A percentile compares a stretch with the other conserved stretches of the same genome.
phyloP scores from a whole-genome alignment of 192 early-diverging fungal species.

The Coemansia sp. region DNA sequence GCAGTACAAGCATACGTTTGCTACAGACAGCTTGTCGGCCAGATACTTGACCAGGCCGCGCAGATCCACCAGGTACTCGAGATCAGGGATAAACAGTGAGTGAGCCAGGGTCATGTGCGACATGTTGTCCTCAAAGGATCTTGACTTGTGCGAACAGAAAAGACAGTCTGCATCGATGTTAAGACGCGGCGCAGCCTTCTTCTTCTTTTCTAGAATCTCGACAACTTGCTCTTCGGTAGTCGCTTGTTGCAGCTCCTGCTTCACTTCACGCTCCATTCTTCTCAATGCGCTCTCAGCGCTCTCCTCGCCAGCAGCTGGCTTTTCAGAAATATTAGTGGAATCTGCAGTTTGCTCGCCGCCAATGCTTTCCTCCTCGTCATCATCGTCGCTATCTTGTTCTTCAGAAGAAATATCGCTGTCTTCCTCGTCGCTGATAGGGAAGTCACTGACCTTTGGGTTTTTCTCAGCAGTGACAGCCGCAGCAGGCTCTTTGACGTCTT shows the following conservation, averaged over 20 bases:
- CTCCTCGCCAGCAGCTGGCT: not conserved
- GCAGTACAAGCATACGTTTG: slow-evolving; percentile 94
- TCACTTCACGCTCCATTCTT: slow-evolving; percentile 47
- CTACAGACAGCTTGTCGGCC: slow-evolving; percentile 92
- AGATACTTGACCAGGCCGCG: slow-evolving; percentile 88
- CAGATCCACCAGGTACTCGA: slow-evolving; percentile 88
- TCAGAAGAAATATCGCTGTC: slow-evolving; percentile 8
- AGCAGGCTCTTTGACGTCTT: not conserved
- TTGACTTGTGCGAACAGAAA: slow-evolving; percentile 78
- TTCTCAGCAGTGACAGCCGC: slow-evolving; percentile 16
- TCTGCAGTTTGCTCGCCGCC: too few relatives aligned
- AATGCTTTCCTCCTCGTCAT: slow-evolving; percentile 18
- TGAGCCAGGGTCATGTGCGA: slow-evolving; percentile 90
- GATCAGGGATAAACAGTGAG: slow-evolving; percentile 95
- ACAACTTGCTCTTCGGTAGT: slow-evolving; percentile 65
- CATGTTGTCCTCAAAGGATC: slow-evolving; percentile 72
- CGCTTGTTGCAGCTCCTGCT: slow-evolving; percentile 42
- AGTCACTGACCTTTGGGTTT: slow-evolving; percentile 36
- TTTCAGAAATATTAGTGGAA: not conserved
- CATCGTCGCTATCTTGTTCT: slow-evolving; percentile 15
- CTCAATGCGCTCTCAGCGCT: slow-evolving; percentile 32
- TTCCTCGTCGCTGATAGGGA: slow-evolving; percentile 52
- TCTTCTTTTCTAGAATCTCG: slow-evolving; percentile 81
- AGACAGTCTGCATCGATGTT: slow-evolving; percentile 77
- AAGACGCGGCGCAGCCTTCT: slow-evolving; percentile 66